These are phyloP conservation scores for Geotrichum carabidarum DNA, from an alignment of 1,139 yeast genomes.

Conservation along the genomic window DNA sequence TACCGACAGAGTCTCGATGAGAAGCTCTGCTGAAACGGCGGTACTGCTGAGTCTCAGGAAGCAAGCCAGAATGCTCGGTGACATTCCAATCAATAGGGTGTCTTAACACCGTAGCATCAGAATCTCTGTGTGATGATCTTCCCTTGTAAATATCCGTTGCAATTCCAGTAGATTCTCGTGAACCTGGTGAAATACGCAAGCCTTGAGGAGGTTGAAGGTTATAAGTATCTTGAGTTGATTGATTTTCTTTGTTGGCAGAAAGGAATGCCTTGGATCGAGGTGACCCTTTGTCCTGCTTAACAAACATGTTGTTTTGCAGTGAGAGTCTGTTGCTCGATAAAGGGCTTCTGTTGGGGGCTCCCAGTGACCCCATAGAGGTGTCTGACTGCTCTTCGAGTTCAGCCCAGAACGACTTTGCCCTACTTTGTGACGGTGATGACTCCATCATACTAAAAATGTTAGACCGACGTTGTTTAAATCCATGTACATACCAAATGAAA, in stretches of 20 bases:
- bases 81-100: conserved; percentile 17
- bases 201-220: neutral
- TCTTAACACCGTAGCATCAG: conserved; percentile 12
- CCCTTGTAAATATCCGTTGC: neutral
- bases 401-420: conserved; percentile 10
- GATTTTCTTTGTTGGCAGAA: neutral
- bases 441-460: too few relatives aligned
- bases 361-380: neutral
- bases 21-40: neutral
- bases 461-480: too few relatives aligned
- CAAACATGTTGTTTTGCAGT: conserved; percentile 5
- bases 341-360: neutral
- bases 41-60: neutral
- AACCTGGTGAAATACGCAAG: neutral
- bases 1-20: neutral
- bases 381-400: conserved; percentile 7
- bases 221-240: neutral
- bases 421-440: conserved; percentile 1
- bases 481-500: too few relatives aligned
- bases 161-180: neutral
- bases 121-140: neutral
- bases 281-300: conserved; percentile 4
- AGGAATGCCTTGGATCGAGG: neutral
- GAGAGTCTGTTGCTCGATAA: neutral
- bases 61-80: neutral